Evolutionary conservation across 495 filamentous ascomycete species (phyloP).

Genomic region (Podospora australis): DNA sequence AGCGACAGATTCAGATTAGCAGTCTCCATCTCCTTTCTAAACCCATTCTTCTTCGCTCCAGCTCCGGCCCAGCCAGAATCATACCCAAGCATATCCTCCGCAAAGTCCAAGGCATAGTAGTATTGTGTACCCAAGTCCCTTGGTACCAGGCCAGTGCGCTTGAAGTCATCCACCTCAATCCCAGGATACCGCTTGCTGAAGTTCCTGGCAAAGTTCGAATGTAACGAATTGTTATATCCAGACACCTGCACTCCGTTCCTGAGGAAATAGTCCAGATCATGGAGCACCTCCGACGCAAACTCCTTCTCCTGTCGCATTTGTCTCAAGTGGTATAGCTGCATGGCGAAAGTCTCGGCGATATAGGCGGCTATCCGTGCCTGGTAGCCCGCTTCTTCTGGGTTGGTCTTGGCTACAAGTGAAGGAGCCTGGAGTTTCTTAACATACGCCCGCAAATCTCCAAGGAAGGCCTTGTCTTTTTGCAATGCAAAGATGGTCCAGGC

Average conservation of each 20-base stretch:
- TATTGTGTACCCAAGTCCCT: slow-evolving; percentile 63
- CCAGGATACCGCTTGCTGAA: slow-evolving; percentile 68
- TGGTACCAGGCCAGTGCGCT: slow-evolving; percentile 58
- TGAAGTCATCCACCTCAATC: slow-evolving; percentile 66
- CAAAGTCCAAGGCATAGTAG: slow-evolving; percentile 73
- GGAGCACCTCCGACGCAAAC: slow-evolving; percentile 62
- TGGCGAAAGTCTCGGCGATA: slow-evolving; percentile 81
- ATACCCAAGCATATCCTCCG: slow-evolving; percentile 64
- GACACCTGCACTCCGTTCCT: slow-evolving; percentile 65
- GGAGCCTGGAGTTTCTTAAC: slow-evolving; percentile 55
- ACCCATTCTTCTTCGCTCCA: slow-evolving; percentile 59
- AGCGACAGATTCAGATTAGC: slow-evolving; percentile 88
- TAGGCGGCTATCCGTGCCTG: slow-evolving; percentile 71
- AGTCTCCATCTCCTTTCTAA: slow-evolving; percentile 68
- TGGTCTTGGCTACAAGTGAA: slow-evolving; percentile 37
- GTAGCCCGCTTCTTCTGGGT: slow-evolving; percentile 44
- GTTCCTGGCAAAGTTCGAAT: slow-evolving; percentile 77
- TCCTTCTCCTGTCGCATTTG: slow-evolving; percentile 57
- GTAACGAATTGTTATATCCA: slow-evolving; percentile 77
- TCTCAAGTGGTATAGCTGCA: slow-evolving; percentile 76
- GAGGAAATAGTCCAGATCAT: slow-evolving; percentile 68
- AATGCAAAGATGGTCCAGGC: slow-evolving; percentile 78
- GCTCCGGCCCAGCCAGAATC: slow-evolving; percentile 68
- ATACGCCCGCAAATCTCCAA: slow-evolving; percentile 60
- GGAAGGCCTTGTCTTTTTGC: slow-evolving; percentile 64